Base-by-base conservation (phyloP, 768 basidiomycete genomes). In the Erythrobasidium yunnanense region DNA sequence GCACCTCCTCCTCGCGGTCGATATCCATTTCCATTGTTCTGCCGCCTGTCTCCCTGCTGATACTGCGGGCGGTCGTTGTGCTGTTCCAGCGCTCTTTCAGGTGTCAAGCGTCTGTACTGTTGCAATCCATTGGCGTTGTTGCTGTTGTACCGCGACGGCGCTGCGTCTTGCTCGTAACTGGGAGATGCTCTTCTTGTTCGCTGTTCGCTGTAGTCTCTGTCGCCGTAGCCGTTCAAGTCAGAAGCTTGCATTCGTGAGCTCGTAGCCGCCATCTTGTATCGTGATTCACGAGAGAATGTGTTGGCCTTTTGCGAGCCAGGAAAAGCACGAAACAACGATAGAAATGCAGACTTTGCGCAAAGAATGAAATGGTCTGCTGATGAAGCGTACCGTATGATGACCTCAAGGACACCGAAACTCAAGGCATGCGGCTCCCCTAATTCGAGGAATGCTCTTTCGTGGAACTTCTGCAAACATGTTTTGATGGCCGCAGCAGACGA, bases 61-160 rank as follows among this genome's bases (percentile, higher is more conserved):
- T 35, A 30, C 22, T 35, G 6, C 6, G 23, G 15, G n/a, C 52
- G 27, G 25, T 35, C 33, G 23, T 35, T 20, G 22, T 47, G n/a
- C 7, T 20, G 22, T 18, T 42, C 60, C 4, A 63, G 49, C n/a
- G 45, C 42, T 33, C 60, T 63, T 15, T 63, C 60, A 20, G 56
- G 60, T n/a, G 60, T 63, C 47, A 50, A 17, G 29, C 60, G 29
- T 25, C 47, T 60, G 33, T 27, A 49, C 29, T 60, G 23, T 32
- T 46, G 38, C 32, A n/a, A 23, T 15, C 32, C 29, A 22, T 57
- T 42, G 23, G 33, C 23, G 5, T 45, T 32, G 22, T 55, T 58
- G 17, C 8, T 63, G n/a, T 38, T 46, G 47, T 49, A 38, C 13
- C 49, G 60, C 46, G 7, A 27, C 25, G 46, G 57, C 3, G 45